Evolutionary conservation across 257 asterid genomes (phyloP).

Genomic region (Nicotiana obtusifolia): DNA sequence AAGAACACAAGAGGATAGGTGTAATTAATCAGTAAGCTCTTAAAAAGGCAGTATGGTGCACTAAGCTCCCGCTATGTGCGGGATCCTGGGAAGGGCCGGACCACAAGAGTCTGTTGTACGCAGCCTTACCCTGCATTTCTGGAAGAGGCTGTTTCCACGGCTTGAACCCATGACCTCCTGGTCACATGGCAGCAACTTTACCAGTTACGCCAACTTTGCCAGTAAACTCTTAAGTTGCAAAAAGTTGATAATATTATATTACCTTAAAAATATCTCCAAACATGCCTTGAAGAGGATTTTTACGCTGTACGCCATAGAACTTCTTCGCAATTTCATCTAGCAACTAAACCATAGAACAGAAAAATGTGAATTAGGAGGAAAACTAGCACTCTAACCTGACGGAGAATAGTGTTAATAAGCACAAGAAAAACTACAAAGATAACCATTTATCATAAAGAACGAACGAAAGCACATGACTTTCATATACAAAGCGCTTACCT

Average conservation of each 20-base stretch:
- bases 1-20: neutral
- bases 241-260: slow-evolving; percentile 11
- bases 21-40: neutral
- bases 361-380: slow-evolving; percentile 9
- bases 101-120: too few species aligned
- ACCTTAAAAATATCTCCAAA: slow-evolving; percentile 89
- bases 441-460: neutral
- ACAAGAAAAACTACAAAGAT: neutral
- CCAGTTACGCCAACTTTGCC: too few species aligned
- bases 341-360: slow-evolving; percentile 41
- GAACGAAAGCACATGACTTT: neutral
- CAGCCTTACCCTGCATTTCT: too few species aligned
- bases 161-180: too few species aligned
- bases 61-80: too few species aligned
- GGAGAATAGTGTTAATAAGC: neutral
- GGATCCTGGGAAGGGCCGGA: too few species aligned
- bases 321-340: slow-evolving; percentile 79
- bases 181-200: too few species aligned
- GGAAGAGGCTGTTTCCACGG: too few species aligned
- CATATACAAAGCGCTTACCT: slow-evolving; percentile 35
- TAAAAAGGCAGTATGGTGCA: too few species aligned
- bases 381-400: neutral
- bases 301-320: slow-evolving; percentile 75
- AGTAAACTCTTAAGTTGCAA: neutral
- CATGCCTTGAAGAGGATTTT: slow-evolving; percentile 83